Conservation (phyloP, 371 early-diverging fungal species). For the Coemansia sp. region DNA sequence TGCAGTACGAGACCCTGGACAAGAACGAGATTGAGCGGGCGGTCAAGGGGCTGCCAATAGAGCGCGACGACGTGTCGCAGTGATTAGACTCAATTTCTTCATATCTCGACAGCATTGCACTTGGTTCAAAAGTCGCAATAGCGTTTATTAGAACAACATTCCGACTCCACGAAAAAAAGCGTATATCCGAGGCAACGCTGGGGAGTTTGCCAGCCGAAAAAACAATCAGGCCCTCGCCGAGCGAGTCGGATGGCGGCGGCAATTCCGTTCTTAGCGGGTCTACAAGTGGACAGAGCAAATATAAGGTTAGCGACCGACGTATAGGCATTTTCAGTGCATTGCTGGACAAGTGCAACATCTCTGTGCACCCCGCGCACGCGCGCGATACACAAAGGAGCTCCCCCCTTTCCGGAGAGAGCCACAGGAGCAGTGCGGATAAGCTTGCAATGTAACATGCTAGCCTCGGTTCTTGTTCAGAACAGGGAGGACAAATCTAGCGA, state of each 20-base stretch:
- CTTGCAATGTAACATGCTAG: slow-evolving; percentile 5
- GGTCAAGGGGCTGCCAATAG: slow-evolving; percentile 50
- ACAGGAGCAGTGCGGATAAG: not conserved
- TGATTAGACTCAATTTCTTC: not conserved
- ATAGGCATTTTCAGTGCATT: not conserved
- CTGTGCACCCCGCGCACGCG: no score
- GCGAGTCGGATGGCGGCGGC: not conserved
- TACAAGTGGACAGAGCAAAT: slow-evolving; percentile 6
- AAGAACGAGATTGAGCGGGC: slow-evolving; percentile 78
- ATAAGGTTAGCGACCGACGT: not conserved
- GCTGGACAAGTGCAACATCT: no score
- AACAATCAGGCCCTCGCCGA: not conserved
- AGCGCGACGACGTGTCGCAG: slow-evolving; percentile 30
- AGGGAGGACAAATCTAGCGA: slow-evolving; percentile 10
- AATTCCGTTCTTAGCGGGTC: slow-evolving; percentile 20
- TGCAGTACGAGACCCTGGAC: slow-evolving; percentile 91
- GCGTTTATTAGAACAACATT: not conserved
- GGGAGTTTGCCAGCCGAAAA: no score
- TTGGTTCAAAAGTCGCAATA: no score
- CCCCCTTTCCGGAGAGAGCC: no score
- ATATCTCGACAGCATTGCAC: no score
- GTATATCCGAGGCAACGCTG: not conserved
- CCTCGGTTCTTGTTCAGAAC: slow-evolving; percentile 31
- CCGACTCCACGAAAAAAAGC: not conserved
- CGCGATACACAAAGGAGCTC: no score